These are phyloP conservation scores for Suillus cothurnatus DNA, from an alignment of 768 basidiomycete species.

Conservation along the genomic window DNA sequence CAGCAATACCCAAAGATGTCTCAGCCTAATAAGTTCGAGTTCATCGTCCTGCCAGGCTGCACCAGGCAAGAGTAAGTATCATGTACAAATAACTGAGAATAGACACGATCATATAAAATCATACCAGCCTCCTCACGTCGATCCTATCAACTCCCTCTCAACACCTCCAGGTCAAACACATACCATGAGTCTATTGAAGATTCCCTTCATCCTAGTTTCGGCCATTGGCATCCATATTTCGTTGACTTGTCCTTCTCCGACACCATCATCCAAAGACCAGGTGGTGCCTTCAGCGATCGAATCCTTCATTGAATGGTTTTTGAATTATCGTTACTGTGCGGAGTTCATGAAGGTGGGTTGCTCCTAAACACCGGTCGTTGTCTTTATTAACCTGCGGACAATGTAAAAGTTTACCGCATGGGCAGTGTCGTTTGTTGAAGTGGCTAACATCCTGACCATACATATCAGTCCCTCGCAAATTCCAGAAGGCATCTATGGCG, in stretches of 20 bases:
- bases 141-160: no score
- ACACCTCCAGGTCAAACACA: background rate
- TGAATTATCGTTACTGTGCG: background rate
- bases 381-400: background rate
- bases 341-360: background rate
- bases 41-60: no score
- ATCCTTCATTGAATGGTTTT: background rate
- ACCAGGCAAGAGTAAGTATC: slow-evolving; percentile 6
- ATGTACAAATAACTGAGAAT: no score
- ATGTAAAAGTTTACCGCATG: background rate
- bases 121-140: no score
- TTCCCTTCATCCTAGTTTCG: slow-evolving; percentile 23
- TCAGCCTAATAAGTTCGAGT: no score
- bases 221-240: slow-evolving; percentile 30
- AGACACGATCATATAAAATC: no score
- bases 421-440: background rate
- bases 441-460: background rate
- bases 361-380: background rate
- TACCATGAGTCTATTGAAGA: slow-evolving; percentile 23
- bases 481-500: background rate
- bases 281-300: background rate
- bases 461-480: background rate
- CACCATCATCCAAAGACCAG: slow-evolving; percentile 21
- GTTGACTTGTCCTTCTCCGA: slow-evolving; percentile 23
- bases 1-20: background rate